Percentiles rank a stretch among this genome's conserved stretches.
Conservation (phyloP, 2,329 filamentous ascomycete species). For the Trichoderma harzianum region DNA sequence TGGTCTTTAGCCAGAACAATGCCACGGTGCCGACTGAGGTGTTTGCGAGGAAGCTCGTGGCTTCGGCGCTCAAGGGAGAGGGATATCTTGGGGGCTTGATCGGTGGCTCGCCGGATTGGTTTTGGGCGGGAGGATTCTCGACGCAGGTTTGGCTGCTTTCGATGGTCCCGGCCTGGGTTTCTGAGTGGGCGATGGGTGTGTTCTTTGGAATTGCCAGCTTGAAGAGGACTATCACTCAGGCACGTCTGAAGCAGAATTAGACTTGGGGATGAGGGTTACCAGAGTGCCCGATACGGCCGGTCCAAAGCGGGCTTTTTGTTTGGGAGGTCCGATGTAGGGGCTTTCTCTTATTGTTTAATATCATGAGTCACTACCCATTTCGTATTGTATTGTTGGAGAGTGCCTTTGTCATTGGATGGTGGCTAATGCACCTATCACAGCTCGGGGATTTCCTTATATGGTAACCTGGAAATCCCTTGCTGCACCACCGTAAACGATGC, state of each 20-base stretch:
- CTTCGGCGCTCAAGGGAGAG: slow-evolving; percentile 40
- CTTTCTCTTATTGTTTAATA: neutral
- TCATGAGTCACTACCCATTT: neutral
- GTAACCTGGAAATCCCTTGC: neutral
- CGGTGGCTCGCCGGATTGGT: slow-evolving; percentile 35
- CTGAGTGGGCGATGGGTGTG: slow-evolving; percentile 28
- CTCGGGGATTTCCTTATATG: neutral
- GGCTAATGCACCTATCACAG: neutral
- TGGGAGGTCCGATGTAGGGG: neutral
- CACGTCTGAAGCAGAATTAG: slow-evolving; percentile 24
- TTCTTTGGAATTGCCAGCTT: slow-evolving; percentile 31
- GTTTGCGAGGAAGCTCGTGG: slow-evolving; percentile 44
- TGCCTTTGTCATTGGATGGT: neutral
- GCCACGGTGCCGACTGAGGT: slow-evolving; percentile 42
- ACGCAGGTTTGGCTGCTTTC: slow-evolving; percentile 27
- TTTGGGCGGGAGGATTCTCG: slow-evolving; percentile 35
- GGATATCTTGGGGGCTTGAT: slow-evolving; percentile 33
- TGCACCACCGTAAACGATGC: neutral
- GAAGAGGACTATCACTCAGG: slow-evolving; percentile 12
- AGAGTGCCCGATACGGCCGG: neutral
- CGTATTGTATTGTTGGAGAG: neutral
- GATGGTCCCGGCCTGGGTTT: slow-evolving; percentile 28
- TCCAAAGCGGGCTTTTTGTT: neutral
- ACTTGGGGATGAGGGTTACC: neutral
- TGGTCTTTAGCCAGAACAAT: slow-evolving; percentile 48